Evolutionary conservation across 139 green algal species (phyloP), one percentile per base, ranked within the genome.

Genomic region (Chloropicon primus): DNA sequence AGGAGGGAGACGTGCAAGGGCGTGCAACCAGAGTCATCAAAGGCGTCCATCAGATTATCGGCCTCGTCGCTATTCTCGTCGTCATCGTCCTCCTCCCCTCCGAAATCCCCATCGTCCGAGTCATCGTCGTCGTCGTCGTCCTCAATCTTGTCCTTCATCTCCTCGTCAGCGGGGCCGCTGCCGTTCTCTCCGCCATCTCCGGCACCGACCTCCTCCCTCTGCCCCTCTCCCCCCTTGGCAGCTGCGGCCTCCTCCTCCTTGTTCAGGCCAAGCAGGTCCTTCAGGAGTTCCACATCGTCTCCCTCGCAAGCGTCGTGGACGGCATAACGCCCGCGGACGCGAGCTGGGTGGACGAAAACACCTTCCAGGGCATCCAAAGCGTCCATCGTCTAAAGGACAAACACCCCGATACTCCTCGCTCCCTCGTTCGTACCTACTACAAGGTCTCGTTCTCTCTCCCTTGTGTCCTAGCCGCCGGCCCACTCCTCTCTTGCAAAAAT

Each of bases 1-100:
- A 96, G 80, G 23, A 96, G 80, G 24, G 92, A 90, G 0, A 96
- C 54, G 84, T 97, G 92, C 71, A 97, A 76, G 0, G 92, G 89
- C 10, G 91, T 93, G 77, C 85, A 92, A 0, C 82, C 79, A 22
- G 89, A 75, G 0, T 73, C 62, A 73, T 95, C 91, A 25, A 81
- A 83, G 1, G 62, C 29, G 74, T 90, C 80, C 0, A 92, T 17
- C 24, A 81, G 24, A 0, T 75, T 54, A n/a, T 62, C 41, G 5
- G 5, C 41, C 41, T 62, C 41, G 41, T 62, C 41, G 41, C 41
- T 62, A 62, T 62, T 62, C 41, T 17, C 41, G 17, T 62, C 41
- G 5, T 17, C 41, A 17, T 62, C 41, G 10, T 62, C 41, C 41
- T 62, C 41, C 41, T 73, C 25, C 24, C 77, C 3, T 26, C 22